Evolutionary conservation across 257 asterid species (phyloP).

Genomic region (Forsythia viridissima): DNA sequence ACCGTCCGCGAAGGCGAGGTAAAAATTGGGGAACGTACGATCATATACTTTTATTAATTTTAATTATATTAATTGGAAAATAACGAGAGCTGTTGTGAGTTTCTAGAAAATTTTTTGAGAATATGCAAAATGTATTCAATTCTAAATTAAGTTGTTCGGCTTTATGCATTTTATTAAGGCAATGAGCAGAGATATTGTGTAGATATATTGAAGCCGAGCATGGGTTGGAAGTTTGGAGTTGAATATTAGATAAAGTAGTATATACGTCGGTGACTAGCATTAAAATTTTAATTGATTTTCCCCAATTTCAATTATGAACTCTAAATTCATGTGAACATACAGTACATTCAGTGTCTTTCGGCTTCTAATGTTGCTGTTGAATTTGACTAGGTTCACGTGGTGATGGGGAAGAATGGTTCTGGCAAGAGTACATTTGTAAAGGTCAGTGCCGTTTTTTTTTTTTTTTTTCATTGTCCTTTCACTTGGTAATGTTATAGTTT

Average conservation of each 20-base stretch:
- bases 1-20: constrained; percentile 92
- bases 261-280: neutral
- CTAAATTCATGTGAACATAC: neutral
- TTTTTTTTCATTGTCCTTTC: neutral
- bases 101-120: neutral
- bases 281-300: neutral
- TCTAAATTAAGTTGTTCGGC: neutral
- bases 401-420: constrained; percentile 99
- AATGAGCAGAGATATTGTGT: neutral
- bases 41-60: neutral
- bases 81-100: neutral
- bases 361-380: constrained; percentile 26
- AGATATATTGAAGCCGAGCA: neutral
- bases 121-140: neutral
- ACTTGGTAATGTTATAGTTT: constrained; percentile 19
- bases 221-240: constrained; percentile 8
- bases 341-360: neutral
- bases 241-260: neutral
- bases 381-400: constrained; percentile 72
- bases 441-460: constrained; percentile 52
- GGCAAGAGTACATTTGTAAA: constrained; percentile 99
- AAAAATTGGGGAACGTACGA: neutral
- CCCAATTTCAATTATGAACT: neutral
- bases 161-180: neutral
- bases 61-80: neutral